phyloP scores from a whole-genome alignment of 2,329 filamentous ascomycete species.

The Colletotrichum sp. region DNA sequence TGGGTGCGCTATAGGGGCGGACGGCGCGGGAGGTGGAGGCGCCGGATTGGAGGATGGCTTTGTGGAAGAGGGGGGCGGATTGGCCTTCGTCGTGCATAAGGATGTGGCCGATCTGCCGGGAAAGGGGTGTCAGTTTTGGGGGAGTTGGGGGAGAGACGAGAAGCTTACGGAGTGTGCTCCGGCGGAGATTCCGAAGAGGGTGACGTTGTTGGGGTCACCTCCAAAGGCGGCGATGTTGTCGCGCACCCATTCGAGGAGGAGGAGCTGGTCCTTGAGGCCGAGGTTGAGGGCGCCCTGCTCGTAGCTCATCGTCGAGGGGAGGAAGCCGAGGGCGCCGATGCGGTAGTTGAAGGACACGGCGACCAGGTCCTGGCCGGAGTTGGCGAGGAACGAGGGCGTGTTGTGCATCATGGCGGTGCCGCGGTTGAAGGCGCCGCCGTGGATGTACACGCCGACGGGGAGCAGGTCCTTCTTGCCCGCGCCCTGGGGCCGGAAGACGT shows the following conservation, averaged over 20 bases:
- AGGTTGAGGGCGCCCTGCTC: conserved; percentile 65
- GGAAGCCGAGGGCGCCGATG: conserved; percentile 72
- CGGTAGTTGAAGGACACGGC: conserved; percentile 68
- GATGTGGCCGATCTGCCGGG: conserved; percentile 67
- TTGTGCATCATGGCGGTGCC: conserved; percentile 60
- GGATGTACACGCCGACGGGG: conserved; percentile 64
- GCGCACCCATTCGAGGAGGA: conserved; percentile 65
- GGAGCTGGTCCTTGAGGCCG: conserved; percentile 66
- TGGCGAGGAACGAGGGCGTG: conserved; percentile 65
- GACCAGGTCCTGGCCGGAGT: conserved; percentile 57
- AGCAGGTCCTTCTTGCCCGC: conserved; percentile 22
- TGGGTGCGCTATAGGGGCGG: conserved; percentile 56
- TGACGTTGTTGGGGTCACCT: conserved; percentile 62
- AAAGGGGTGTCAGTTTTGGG: not conserved
- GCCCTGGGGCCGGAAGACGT: conserved; percentile 50
- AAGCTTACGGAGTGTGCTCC: conserved; percentile 62
- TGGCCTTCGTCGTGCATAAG: conserved; percentile 46
- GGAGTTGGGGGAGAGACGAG: not conserved
- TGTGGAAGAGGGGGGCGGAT: conserved; percentile 52
- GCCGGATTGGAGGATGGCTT: conserved; percentile 63
- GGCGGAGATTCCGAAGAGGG: conserved; percentile 65
- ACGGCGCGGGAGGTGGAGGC: conserved; percentile 60
- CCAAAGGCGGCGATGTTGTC: conserved; percentile 65
- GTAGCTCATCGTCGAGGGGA: conserved; percentile 58
- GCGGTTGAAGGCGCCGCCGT: conserved; percentile 68